Percentiles rank a stretch among this genome's conserved stretches.
These are phyloP conservation scores for Calonectria pseudoturangicola DNA, from an alignment of 2,329 filamentous ascomycete species.

Conservation along the genomic window DNA sequence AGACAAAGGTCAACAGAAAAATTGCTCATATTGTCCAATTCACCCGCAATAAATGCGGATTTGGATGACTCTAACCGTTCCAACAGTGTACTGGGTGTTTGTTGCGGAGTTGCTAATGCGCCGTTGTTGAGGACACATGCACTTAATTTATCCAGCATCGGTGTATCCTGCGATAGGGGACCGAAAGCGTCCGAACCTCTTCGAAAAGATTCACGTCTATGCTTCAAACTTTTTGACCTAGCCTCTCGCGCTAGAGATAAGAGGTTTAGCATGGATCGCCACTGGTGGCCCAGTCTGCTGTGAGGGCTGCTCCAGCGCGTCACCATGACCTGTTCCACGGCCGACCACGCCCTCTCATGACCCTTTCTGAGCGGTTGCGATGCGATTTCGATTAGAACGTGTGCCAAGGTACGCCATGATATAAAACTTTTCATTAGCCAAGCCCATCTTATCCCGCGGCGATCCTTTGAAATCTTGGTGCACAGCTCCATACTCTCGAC, in stretches of 20 bases:
- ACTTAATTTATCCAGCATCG: too few species aligned
- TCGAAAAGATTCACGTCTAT: not conserved
- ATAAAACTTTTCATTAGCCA: constrained; percentile 19
- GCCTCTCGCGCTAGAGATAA: not conserved
- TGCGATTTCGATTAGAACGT: constrained; percentile 1
- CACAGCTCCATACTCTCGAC: constrained; percentile 2
- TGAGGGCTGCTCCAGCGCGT: not conserved
- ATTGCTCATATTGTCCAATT: not conserved
- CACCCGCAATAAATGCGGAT: not conserved
- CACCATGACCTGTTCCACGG: constrained; percentile 11
- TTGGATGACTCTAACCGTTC: not conserved
- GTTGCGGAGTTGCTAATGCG: not conserved
- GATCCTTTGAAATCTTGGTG: not conserved
- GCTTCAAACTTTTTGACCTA: not conserved
- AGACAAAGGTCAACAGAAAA: not conserved
- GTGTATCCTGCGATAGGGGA: not conserved
- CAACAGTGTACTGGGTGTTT: not conserved
- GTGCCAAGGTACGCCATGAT: not conserved
- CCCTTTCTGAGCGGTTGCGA: not conserved
- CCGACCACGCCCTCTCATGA: constrained; percentile 1
- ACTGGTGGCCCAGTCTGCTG: constrained; percentile 8
- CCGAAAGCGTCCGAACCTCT: not conserved
- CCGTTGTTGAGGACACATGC: not conserved
- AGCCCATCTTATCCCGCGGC: not conserved
- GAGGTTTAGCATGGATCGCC: constrained; percentile 13